Evolutionary conservation across 2,329 filamentous ascomycete genomes (phyloP), one percentile per base, ranked within the genome.

Genomic region (Diaporthe aspalathi): DNA sequence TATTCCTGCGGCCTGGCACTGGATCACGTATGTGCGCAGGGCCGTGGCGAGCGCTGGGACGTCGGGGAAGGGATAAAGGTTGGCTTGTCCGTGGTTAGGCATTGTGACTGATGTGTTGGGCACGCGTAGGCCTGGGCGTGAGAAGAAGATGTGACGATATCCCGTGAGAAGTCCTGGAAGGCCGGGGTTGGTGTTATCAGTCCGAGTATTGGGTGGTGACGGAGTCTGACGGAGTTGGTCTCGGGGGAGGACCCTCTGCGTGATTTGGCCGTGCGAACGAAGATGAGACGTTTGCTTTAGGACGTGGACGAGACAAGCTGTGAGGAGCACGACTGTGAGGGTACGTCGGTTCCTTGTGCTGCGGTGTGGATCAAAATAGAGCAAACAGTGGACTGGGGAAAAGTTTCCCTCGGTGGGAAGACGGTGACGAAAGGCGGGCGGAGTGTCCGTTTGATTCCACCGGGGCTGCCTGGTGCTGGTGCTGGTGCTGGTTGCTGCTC

Each of bases 11-110:
- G 91, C 92, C 83, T 99, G 95, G 78, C 89, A 91, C 77, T 93
- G 89, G 77, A 98, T 87, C 77, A 98, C 86, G 83, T 97, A 98
- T 76, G 89, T 85, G 79, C 95, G 92, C 76, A 99, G 89, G 74
- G 92, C 91, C 45, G 88, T 84, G 24, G 94, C 93, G 76, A 99
- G 91, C 72, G 89, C 86, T 75, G 90, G 87, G 78, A 88, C 84
- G 81, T 87, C 87, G 76, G 90, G 84, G 83, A 97, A 98, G 76
- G 93, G 90, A 87, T 93, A 97, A 78, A 99, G 92, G 79, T 90
- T 91, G 72, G 89, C 87, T 78, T 89, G 87, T 43, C 72, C 72
- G 56, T 73, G 69, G 75, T 87, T 88, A 77, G 84, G 85, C 85
- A 90, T 89, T 73, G 76, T 84, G 76, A 70, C 57, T 73, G 73